Conservation (phyloP, 2,329 filamentous ascomycete species). For the Pseudocercospora vitis region DNA sequence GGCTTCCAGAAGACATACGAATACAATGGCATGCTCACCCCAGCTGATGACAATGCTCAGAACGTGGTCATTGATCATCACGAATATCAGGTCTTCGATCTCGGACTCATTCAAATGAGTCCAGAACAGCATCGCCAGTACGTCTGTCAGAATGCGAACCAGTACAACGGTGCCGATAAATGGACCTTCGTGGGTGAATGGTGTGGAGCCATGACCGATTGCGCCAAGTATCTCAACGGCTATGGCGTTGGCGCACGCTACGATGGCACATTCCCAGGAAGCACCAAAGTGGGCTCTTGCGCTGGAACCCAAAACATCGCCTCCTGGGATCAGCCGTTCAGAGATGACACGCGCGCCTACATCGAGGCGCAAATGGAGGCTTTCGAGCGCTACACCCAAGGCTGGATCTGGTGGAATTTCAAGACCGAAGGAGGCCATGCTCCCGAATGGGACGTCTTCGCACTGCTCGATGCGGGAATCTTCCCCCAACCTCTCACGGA, state of each 20-base stretch:
- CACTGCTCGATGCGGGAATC: conserved; percentile 51
- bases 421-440: conserved; percentile 50
- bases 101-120: conserved; percentile 51
- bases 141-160: conserved; percentile 56
- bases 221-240: conserved; percentile 53
- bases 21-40: conserved; percentile 63
- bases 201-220: conserved; percentile 66
- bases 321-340: conserved; percentile 48
- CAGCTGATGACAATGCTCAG: conserved; percentile 50
- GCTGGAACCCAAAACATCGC: conserved; percentile 50
- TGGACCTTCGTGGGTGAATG: conserved; percentile 69
- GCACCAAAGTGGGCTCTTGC: conserved; percentile 56
- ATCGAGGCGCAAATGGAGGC: conserved; percentile 57
- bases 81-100: conserved; percentile 65
- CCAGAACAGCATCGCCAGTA: conserved; percentile 55
- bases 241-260: conserved; percentile 61
- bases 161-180: conserved; percentile 58
- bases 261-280: conserved; percentile 55
- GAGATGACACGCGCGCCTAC: conserved; percentile 51
- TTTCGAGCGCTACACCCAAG: conserved; percentile 53
- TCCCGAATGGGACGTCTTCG: conserved; percentile 56
- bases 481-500: conserved; percentile 49
- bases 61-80: conserved; percentile 66
- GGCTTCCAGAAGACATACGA: conserved; percentile 54
- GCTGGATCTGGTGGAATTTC: conserved; percentile 62